Evolutionary conservation across 129 eudicot species (phyloP).

Genomic region (Tagetes patula): DNA sequence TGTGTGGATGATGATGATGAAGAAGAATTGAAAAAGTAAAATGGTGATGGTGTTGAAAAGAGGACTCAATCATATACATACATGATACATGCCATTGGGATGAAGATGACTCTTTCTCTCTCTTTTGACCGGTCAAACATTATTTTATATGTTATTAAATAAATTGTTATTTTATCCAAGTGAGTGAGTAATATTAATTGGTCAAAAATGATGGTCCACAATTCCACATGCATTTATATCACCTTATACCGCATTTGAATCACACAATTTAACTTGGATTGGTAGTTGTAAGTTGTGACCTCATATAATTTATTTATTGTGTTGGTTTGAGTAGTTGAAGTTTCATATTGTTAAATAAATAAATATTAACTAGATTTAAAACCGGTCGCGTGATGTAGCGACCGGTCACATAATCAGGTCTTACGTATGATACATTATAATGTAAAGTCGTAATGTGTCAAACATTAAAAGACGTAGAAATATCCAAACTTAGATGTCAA

Average conservation of each 20-base stretch:
- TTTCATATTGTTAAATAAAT: background rate
- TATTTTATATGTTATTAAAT: too few species aligned
- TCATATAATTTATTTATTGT: too few species aligned
- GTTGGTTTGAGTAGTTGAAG: background rate
- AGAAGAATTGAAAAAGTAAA: background rate
- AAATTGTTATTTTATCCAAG: background rate
- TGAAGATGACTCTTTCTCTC: constrained; percentile 11
- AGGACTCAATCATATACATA: background rate
- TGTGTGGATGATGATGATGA: constrained; percentile 1
- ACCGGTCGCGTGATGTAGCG: too few species aligned
- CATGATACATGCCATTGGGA: constrained; percentile 1
- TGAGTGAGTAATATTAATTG: background rate
- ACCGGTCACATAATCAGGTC: too few species aligned
- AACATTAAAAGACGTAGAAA: too few species aligned
- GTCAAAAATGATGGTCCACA: constrained; percentile 37
- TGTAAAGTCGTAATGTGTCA: too few species aligned
- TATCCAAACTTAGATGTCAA: too few species aligned
- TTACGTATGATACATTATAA: too few species aligned
- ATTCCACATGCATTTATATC: constrained; percentile 24
- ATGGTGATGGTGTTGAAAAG: constrained; percentile 2
- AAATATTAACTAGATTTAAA: too few species aligned
- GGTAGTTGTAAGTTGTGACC: background rate
- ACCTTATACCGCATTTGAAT: background rate
- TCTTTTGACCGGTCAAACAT: constrained; percentile 37
- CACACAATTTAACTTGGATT: background rate